Evolutionary conservation across 2,329 filamentous ascomycete species (phyloP).

Genomic region (Monilinia fructicola): DNA sequence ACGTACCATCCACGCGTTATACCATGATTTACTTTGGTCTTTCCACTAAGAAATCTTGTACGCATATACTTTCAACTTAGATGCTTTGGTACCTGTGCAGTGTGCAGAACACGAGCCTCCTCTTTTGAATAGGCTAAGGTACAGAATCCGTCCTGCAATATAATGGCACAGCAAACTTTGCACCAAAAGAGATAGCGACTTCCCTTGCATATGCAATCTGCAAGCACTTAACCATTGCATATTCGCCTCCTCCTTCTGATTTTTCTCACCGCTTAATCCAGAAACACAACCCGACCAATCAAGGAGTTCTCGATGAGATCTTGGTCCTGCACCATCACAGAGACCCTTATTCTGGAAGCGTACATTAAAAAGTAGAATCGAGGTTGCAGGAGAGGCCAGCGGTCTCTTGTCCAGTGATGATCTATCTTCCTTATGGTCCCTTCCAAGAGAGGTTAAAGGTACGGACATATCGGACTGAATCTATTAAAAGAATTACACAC

Average conservation of each 20-base stretch:
- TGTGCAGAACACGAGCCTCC: slow-evolving; percentile 17
- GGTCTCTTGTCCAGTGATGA: slow-evolving; percentile 20
- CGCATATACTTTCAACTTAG: background rate
- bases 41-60: background rate
- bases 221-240: slow-evolving; percentile 24
- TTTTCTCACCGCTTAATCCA: slow-evolving; percentile 16
- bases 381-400: slow-evolving; percentile 16
- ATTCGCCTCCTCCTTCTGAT: slow-evolving; percentile 18
- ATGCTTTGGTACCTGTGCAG: background rate
- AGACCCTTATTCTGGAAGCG: slow-evolving; percentile 13
- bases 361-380: background rate
- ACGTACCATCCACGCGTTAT: background rate
- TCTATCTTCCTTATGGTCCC: background rate
- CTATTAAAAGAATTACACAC: too few relatives aligned
- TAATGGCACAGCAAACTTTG: slow-evolving; percentile 15
- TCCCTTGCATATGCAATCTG: slow-evolving; percentile 23
- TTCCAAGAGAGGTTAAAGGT: too few relatives aligned
- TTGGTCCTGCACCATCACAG: background rate
- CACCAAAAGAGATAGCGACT: background rate
- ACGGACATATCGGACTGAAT: too few relatives aligned
- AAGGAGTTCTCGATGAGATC: slow-evolving; percentile 8
- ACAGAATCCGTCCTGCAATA: slow-evolving; percentile 13
- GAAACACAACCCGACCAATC: slow-evolving; percentile 19
- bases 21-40: slow-evolving; percentile 1
- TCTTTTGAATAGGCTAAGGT: slow-evolving; percentile 4